phyloP scores from a whole-genome alignment of 1,284 basidiomycete species.

The Garcileccinum viscosum region DNA sequence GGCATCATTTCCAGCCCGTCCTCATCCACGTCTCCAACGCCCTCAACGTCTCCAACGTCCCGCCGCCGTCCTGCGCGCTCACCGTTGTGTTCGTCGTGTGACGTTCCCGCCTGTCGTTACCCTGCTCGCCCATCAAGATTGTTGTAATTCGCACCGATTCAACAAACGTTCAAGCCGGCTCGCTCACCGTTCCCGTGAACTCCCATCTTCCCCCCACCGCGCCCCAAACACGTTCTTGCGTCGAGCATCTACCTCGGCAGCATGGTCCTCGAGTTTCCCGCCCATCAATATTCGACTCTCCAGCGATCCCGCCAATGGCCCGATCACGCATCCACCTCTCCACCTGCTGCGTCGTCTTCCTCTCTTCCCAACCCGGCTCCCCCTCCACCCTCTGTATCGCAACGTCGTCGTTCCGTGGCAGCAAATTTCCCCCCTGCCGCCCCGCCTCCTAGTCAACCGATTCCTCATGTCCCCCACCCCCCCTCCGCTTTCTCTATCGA shows the following conservation, averaged over 20 bases:
- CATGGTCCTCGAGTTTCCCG: constrained; percentile 64
- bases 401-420: constrained; percentile 71
- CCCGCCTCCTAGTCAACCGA: constrained; percentile 77
- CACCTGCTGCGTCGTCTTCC: constrained; percentile 41
- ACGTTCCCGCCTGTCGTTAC: constrained; percentile 1
- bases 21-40: constrained; percentile 12
- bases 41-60: constrained; percentile 8
- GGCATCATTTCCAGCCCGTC: constrained; percentile 6
- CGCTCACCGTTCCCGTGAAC: constrained; percentile 16
- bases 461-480: constrained; percentile 60
- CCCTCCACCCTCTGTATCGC: constrained; percentile 40
- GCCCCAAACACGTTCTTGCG: not conserved
- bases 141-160: constrained; percentile 24
- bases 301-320: constrained; percentile 58
- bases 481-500: constrained; percentile 33
- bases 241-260: constrained; percentile 11
- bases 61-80: constrained; percentile 23
- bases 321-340: constrained; percentile 38
- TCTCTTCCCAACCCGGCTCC: constrained; percentile 45
- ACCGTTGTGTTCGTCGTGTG: constrained; percentile 20
- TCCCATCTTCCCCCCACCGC: not conserved
- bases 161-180: constrained; percentile 14
- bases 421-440: constrained; percentile 66
- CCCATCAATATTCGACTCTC: constrained; percentile 46
- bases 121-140: constrained; percentile 11